These are phyloP conservation scores for Lojkania enalia DNA, from an alignment of 2,329 filamentous ascomycete genomes.

Conservation along the genomic window DNA sequence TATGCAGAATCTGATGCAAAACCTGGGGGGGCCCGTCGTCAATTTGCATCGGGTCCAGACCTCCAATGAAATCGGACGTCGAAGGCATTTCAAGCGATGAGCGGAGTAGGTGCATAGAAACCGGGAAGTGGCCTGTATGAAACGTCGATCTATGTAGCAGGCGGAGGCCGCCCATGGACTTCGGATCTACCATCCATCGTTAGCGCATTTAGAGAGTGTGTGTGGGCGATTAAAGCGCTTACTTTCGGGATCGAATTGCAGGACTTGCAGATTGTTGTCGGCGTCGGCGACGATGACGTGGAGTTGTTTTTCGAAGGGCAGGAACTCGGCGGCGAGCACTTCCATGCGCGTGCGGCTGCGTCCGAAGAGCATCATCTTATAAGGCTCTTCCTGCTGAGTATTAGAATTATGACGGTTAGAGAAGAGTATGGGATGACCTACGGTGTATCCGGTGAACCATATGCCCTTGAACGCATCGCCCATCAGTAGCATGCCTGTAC, in stretches of 20 bases:
- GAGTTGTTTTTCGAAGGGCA: slow-evolving; percentile 82
- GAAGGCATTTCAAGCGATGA: slow-evolving; percentile 58
- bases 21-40: slow-evolving; percentile 6
- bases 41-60: slow-evolving; percentile 42
- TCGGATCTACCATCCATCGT: slow-evolving; percentile 69
- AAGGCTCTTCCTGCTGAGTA: slow-evolving; percentile 74
- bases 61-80: slow-evolving; percentile 30
- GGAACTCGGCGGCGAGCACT: slow-evolving; percentile 79
- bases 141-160: slow-evolving; percentile 88
- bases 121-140: slow-evolving; percentile 78
- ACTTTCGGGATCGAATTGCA: slow-evolving; percentile 96
- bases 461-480: slow-evolving; percentile 90
- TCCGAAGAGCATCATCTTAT: slow-evolving; percentile 90
- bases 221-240: slow-evolving; percentile 46
- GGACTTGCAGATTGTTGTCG: slow-evolving; percentile 81
- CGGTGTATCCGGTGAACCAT: slow-evolving; percentile 93
- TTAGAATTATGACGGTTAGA: slow-evolving; percentile 15
- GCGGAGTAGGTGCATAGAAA: slow-evolving; percentile 75
- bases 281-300: slow-evolving; percentile 82
- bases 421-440: slow-evolving; percentile 39
- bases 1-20: slow-evolving; percentile 38
- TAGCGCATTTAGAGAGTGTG: slow-evolving; percentile 3
- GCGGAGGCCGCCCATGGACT: slow-evolving; percentile 85
- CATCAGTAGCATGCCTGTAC: slow-evolving; percentile 83
- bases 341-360: slow-evolving; percentile 81